A percentile compares a stretch with the other conserved stretches of the same genome.
Conservation (phyloP, 2,329 filamentous ascomycete species). For the Periconia macrospinosa region DNA sequence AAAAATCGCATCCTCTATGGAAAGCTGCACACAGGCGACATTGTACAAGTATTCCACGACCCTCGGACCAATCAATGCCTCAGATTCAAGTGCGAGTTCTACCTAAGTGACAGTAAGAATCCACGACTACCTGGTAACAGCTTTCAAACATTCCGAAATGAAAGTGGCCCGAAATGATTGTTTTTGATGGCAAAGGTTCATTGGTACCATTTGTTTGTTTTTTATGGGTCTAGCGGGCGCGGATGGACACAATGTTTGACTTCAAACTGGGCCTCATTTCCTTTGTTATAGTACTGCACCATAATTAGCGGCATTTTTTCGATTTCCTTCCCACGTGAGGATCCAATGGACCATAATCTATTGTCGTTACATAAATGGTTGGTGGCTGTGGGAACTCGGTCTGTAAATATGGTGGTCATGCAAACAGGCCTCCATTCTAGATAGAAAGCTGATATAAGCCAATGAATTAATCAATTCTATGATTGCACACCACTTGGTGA, state of each 20-base stretch:
- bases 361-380: too few relatives aligned
- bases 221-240: slow-evolving; percentile 10
- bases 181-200: neutral
- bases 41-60: slow-evolving; percentile 70
- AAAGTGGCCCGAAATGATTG: slow-evolving; percentile 10
- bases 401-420: too few relatives aligned
- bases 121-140: slow-evolving; percentile 26
- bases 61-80: slow-evolving; percentile 36
- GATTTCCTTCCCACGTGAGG: neutral
- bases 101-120: slow-evolving; percentile 40
- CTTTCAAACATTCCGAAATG: slow-evolving; percentile 25
- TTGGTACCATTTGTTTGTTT: slow-evolving; percentile 1
- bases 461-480: too few relatives aligned
- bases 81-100: slow-evolving; percentile 49
- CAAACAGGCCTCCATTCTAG: too few relatives aligned
- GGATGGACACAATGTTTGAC: neutral
- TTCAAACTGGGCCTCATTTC: neutral
- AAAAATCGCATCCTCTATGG: slow-evolving; percentile 60
- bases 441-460: too few relatives aligned
- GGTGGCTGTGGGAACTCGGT: too few relatives aligned
- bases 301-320: neutral
- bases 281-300: neutral
- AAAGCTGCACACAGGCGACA: slow-evolving; percentile 74
- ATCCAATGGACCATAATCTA: neutral
- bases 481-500: too few relatives aligned